Evolutionary conservation across 805 yeast genomes (phyloP), one percentile per base, ranked within the genome.

Genomic region (Yamadazyma paraphyllophila): DNA sequence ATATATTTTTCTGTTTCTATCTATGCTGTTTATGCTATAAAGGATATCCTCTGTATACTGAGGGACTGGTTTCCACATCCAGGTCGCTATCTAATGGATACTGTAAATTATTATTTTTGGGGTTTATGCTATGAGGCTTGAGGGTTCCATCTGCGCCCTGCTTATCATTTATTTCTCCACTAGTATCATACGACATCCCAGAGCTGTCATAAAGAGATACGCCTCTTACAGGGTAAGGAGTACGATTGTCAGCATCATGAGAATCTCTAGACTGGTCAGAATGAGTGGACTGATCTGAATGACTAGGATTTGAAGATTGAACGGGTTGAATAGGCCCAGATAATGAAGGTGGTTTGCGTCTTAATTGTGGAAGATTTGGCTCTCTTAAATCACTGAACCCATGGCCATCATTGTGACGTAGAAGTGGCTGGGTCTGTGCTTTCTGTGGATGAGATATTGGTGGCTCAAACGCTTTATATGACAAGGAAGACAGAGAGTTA

Each of bases 181-280:
- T 16, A 6, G 25, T 12, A 20, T 17, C 38, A 7, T 12, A n/a
- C 27, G 27, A 10, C 38, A 15, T 36, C 24, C 41, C 24, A 13
- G 38, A 14, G 8, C 34, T 33, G 14, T 41, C 53, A 31, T 49
- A 63, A 44, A 61, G 49, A 6, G 69, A 63, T 4, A 65, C 52
- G 7, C 68, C 68, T 40, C 71, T 47, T 3, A 64, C 50, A 1
- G 71, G 71, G 43, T 65, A 65, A 2, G 70, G 70, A 2, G 60
- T 36, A 7, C 35, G 27, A 17, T 24, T 36, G 9, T 17, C 24
- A 4, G 29, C 9, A 29, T n/a, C 31, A 29, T 26, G 7, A 8
- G 40, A 27, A n/a, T 12, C 40, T n/a, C n/a, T 25, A 26, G 40
- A 27, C 13, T 25, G 14, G 8, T 20, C 40, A 7, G 20, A 20